These are phyloP conservation scores for Cucumis hystrix DNA, from an alignment of 306 rosid genomes.

Conservation along the genomic window DNA sequence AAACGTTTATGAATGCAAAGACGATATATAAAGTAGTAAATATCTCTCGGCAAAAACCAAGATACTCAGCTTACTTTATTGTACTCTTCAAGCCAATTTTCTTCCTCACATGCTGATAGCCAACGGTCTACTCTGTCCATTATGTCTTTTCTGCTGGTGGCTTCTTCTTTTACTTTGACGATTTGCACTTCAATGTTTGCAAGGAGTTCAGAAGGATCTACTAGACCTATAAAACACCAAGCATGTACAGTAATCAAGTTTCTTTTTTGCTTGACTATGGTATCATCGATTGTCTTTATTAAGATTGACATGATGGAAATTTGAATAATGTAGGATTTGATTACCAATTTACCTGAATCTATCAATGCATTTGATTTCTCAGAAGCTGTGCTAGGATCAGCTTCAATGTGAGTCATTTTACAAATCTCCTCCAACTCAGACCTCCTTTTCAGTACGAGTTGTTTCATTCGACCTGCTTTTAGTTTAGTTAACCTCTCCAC, in stretches of 20 bases:
- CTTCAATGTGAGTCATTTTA: slow-evolving; percentile 64
- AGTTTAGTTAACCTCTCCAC: slow-evolving; percentile 70
- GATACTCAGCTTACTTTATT: slow-evolving; percentile 52
- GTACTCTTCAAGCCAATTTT: slow-evolving; percentile 91
- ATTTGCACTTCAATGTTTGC: slow-evolving; percentile 79
- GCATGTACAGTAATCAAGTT: not conserved
- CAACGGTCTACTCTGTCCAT: slow-evolving; percentile 80
- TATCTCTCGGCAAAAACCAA: not conserved
- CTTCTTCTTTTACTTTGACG: slow-evolving; percentile 66
- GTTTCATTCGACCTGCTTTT: slow-evolving; percentile 95
- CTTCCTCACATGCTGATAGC: slow-evolving; percentile 95
- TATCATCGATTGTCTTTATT: not conserved
- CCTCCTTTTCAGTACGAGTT: slow-evolving; percentile 84
- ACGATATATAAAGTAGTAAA: not conserved
- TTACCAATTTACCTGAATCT: slow-evolving; percentile 49
- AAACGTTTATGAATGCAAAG: not conserved
- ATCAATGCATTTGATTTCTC: slow-evolving; percentile 89
- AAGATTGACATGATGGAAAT: not conserved
- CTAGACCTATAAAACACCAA: slow-evolving; percentile 41
- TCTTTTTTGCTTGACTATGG: not conserved
- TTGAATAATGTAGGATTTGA: not conserved
- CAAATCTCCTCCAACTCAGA: slow-evolving; percentile 80
- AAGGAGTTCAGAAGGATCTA: slow-evolving; percentile 84
- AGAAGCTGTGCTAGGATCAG: slow-evolving; percentile 74
- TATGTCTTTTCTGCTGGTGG: slow-evolving; percentile 72